Evolutionary conservation across 176 grass and related monocot species (phyloP), one percentile per base, ranked within the genome.

Genomic region (Paspalum vaginatum): DNA sequence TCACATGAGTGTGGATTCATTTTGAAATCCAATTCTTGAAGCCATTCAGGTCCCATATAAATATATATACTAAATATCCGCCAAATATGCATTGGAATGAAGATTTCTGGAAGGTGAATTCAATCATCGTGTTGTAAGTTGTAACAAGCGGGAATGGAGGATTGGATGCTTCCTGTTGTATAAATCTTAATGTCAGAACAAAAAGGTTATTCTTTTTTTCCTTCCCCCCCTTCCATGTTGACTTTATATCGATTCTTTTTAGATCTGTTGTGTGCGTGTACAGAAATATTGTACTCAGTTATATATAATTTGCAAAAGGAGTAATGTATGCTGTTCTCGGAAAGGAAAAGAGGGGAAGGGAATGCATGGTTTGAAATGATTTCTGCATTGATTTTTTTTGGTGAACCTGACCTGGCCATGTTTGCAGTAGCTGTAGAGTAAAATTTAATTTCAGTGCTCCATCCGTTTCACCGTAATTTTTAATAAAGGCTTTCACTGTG

Each of bases 211-310:
- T 46, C 14, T 24, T 27, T 56, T 55, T 20, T 2, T 1, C 3
- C 18, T 69, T 51, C 37, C 1, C 18, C 68, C 71, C 17, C 73
- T 48, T 24, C 53, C 32, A 68, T 24, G 24, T 68, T 85, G 66
- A 82, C 77, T 60, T 62, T 84, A 73, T 82, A 77, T 61, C 51
- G 8, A 88, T 91, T 88, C 85, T 91, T 91, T 85, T 73, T 91
- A 73, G 77, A 15, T 15, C 2, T 61, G 65, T 47, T 72, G 60
- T 68, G 58, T 76, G 60, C 44, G 57, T 88, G 70, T 73, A 85
- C 65, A 77, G 44, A 48, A 62, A 85, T 78, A 66, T 44, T 89
- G 57, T 89, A 85, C 38, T 68, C 53, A 75, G 68, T 77, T 80
- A 55, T 66, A 79, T 75, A 68, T 79, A 68, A 66, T 61, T 61